Evolutionary conservation across 2,329 filamentous ascomycete species (phyloP), one percentile per base, ranked within the genome.

Genomic region (Leptographium procerum): DNA sequence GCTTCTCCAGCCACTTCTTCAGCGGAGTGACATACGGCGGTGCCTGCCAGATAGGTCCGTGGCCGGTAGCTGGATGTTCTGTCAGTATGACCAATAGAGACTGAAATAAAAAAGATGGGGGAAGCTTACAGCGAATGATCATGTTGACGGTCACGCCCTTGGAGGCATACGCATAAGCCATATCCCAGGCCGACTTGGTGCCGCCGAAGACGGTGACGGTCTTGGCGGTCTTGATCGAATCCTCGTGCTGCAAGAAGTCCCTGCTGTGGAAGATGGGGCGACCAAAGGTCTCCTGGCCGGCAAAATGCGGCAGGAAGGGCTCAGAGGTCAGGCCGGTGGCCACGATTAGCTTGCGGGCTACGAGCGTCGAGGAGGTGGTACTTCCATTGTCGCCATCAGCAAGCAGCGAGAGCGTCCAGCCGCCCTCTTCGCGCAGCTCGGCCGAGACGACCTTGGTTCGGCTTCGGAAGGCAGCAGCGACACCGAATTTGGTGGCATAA

Each of bases 1-100:
- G 76, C 64, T 85, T 82, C 69, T 90, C 86, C 0, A 89, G 71
- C 77, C 81, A 83, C 59, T 77, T 78, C 67, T 85, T 85, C n/a
- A 87, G 66, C 0, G 85, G 84, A 1, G 85, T 87, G 19, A 88
- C 83, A 58, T 82, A 83, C 1, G 79, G 70, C 1, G 81, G 80
- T 0, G 80, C 70, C 69, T 87, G 75, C 75, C 75, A 87, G 0
- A 75, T 72, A 0, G 84, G 82, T 0, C 84, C 83, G 59, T 81
- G 77, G 2, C 83, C 82, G 31, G 61, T 62, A 70, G 75, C 55
- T 61, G 57, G n/a, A n/a, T n/a, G 22, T 51, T 14, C 22, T 29
- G 9, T 16, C 22, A 43, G n/a, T 5, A 14, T 28, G 16, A 7
- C 11, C 6, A 1, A 10, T n/a, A 5, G 1, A 6, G 24, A n/a